A percentile compares a stretch with the other conserved stretches of the same genome.
Conservation (phyloP, 768 basidiomycete genomes). For the Leccinum subtestaceum region DNA sequence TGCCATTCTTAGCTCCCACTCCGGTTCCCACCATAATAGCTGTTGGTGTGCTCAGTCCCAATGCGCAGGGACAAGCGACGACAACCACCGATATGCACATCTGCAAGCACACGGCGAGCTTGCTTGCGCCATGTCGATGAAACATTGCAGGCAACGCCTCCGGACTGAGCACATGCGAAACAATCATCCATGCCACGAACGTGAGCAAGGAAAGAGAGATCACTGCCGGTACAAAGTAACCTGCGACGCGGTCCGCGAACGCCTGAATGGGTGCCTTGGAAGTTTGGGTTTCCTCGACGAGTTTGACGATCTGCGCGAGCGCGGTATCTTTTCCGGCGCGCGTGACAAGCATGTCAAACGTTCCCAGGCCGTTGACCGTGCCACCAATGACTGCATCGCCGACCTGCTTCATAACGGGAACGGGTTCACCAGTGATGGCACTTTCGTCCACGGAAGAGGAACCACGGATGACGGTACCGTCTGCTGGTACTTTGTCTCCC, state of each 20-base stretch:
- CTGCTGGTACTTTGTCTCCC: conserved; percentile 94
- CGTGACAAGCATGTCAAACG: conserved; percentile 93
- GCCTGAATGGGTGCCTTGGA: conserved; percentile 97
- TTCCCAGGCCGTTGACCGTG: conserved; percentile 95
- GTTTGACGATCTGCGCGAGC: conserved; percentile 90
- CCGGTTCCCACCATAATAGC: conserved; percentile 99
- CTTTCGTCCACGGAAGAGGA: conserved; percentile 92
- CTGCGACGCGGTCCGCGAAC: conserved; percentile 92
- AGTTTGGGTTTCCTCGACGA: conserved; percentile 98
- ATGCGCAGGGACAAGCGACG: conserved; percentile 96
- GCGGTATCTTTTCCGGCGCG: conserved; percentile 97
- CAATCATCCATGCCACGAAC: conserved; percentile 78
- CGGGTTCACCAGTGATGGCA: conserved; percentile 92
- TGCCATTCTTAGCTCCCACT: conserved; percentile 94
- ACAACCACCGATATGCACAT: conserved; percentile 98
- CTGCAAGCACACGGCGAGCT: conserved; percentile 88
- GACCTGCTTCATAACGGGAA: conserved; percentile 79
- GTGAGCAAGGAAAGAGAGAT: conserved; percentile 79
- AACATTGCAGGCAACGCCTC: conserved; percentile 79
- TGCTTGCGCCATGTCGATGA: conserved; percentile 75
- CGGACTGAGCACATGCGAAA: conserved; percentile 57
- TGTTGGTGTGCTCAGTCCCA: conserved; percentile 94
- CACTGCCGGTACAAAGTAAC: conserved; percentile 92
- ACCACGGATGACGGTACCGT: conserved; percentile 86
- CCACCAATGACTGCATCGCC: conserved; percentile 93